Evolutionary conservation across 441 rosid species (phyloP).

Genomic region (Corymbia calophylla): DNA sequence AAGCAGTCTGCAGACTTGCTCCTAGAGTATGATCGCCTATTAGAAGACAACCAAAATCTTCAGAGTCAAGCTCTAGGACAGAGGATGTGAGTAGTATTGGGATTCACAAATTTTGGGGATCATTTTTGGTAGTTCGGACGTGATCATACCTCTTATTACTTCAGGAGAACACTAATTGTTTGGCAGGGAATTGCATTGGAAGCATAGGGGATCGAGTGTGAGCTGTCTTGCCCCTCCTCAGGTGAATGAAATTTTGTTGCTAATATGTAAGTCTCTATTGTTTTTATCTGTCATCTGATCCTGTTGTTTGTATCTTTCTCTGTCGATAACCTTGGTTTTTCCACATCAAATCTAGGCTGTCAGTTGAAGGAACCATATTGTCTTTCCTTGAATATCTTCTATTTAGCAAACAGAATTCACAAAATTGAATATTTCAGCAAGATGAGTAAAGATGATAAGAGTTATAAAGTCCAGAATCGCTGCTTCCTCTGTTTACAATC

Average conservation of each 20-base stretch:
- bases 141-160: not conserved
- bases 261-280: not conserved
- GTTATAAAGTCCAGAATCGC: not conserved
- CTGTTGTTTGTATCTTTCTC: not conserved
- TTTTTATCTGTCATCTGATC: not conserved
- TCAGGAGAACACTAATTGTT: not conserved
- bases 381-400: not conserved
- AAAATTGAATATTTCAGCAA: not conserved
- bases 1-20: constrained; percentile 85
- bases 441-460: not conserved
- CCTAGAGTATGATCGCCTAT: constrained; percentile 77
- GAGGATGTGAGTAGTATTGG: constrained; percentile 17
- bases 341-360: not conserved
- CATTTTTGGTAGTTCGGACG: not conserved
- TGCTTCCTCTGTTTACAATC: not conserved
- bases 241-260: not conserved
- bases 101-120: not conserved
- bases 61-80: constrained; percentile 59
- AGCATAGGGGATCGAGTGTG: not conserved
- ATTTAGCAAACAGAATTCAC: not conserved
- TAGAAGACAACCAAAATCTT: constrained; percentile 89
- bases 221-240: not conserved
- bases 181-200: not conserved
- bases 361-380: not conserved
- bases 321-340: not conserved